Evolutionary conservation across 305 asterid species (phyloP).

Genomic region (Withania somnifera): DNA sequence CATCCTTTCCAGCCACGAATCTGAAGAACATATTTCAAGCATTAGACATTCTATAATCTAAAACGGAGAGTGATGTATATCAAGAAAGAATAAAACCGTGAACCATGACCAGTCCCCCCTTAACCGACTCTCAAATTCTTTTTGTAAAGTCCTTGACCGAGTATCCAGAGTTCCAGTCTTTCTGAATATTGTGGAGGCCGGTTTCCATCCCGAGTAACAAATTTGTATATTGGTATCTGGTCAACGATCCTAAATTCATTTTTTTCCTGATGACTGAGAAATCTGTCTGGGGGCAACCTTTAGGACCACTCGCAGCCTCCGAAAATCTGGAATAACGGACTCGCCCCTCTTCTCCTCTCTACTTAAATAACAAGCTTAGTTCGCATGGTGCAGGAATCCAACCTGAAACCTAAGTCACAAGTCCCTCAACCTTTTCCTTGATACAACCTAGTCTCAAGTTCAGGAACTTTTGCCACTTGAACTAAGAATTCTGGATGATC

Average conservation of each 20-base stretch:
- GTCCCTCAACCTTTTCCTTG: not conserved
- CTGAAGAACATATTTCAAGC: slow-evolving; percentile 25
- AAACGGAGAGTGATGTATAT: not conserved
- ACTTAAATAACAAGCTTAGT: not conserved
- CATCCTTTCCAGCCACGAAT: slow-evolving; percentile 90
- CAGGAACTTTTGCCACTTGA: not conserved
- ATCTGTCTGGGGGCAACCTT: not conserved
- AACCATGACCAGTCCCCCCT: not conserved
- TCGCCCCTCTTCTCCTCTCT: not conserved
- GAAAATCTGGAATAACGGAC: not conserved
- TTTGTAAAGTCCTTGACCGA: not conserved
- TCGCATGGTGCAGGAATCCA: not conserved
- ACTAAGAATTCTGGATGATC: not conserved
- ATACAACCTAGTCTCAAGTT: not conserved
- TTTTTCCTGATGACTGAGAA: not conserved
- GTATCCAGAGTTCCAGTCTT: not conserved
- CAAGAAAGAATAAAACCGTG: not conserved
- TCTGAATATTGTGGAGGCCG: not conserved
- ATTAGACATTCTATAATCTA: not conserved
- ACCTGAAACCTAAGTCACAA: not conserved
- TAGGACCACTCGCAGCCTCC: not conserved
- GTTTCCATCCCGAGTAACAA: not conserved
- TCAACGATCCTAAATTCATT: not conserved
- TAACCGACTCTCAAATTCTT: not conserved
- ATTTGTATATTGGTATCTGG: not conserved